Base-by-base conservation (phyloP, 805 yeast species). In the Sugiyamaella smithiae region DNA sequence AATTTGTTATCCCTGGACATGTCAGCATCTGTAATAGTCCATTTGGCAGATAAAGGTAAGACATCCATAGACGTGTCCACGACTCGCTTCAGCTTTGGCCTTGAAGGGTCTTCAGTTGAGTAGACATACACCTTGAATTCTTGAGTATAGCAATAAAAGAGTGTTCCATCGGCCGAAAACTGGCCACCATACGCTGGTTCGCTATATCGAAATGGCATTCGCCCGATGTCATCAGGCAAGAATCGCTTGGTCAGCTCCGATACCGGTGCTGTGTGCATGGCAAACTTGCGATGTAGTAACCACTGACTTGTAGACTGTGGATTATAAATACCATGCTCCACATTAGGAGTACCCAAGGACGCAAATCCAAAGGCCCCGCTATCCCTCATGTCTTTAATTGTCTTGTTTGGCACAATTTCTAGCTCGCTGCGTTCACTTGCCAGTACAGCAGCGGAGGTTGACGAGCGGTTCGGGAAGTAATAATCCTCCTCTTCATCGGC, bases 21-120 rank as follows among this genome's bases (percentile, higher is more conserved):
- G 19, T 55, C 43, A 25, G 59, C 59, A 38, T 61, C 65, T 12
- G 65, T 61, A 26, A 61, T 53, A 5, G 65, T 61, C 65, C 65
- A 61, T 20, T 57, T 47, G 8, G 57, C 40, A n/a, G 29, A n/a
- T 14, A 44, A 17, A n/a, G 47, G 33, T n/a, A 33, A 8, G n/a
- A 35, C 28, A 14, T 44, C 42, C 29, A 25, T 25, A 8, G 42
- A 24, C 20, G 32, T 24, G 32, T 24, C 31, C 32, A 33, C 24
- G 46, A 31, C 40, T 41, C 19, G 38, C 44, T 26, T 48, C 48
- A 31, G 55, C 42, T 43, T 53, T 42, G 54, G 62, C 40, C 41
- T 46, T 2, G 33, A 33, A 17, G 52, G 56, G 17, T 48, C 53
- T 5, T 49, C 31, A 8, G 57, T 51, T 29, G 57, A 52, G 48